Percentiles rank a stretch among this genome's conserved stretches.
Conservation (phyloP, 1,284 basidiomycete genomes). For the Entoloma clypeatum region DNA sequence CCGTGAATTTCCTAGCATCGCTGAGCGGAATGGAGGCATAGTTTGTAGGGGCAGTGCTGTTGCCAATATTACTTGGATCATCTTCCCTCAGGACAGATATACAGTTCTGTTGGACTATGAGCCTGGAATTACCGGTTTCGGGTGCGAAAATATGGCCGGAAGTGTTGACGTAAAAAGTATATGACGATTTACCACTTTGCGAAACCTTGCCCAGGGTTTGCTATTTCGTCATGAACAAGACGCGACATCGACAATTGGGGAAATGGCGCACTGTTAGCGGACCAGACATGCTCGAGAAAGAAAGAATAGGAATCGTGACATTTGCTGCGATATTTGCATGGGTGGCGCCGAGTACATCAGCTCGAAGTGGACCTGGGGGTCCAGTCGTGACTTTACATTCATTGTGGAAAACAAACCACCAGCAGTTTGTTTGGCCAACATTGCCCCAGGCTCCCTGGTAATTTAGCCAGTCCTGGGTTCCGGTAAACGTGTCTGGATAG, state of each 20-base stretch:
- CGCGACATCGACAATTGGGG: neutral
- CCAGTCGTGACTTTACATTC: slow-evolving; percentile 18
- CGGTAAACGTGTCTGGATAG: slow-evolving; percentile 16
- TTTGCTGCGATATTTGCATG: too few relatives aligned
- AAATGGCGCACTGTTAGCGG: slow-evolving; percentile 12
- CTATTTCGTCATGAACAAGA: slow-evolving; percentile 3
- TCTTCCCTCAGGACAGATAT: slow-evolving; percentile 5
- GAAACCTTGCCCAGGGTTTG: slow-evolving; percentile 18
- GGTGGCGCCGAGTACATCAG: slow-evolving; percentile 17
- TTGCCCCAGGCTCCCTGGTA: slow-evolving; percentile 20
- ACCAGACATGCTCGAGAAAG: slow-evolving; percentile 7
- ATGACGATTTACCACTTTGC: slow-evolving; percentile 12
- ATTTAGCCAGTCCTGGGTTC: slow-evolving; percentile 16
- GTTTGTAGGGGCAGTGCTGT: slow-evolving; percentile 2
- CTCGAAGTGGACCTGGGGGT: slow-evolving; percentile 15
- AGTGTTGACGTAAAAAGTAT: slow-evolving; percentile 14
- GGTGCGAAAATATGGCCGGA: slow-evolving; percentile 7
- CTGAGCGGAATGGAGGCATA: slow-evolving; percentile 6
- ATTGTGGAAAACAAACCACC: slow-evolving; percentile 16
- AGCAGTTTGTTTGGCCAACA: slow-evolving; percentile 15
- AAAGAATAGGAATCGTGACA: neutral
- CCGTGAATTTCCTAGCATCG: slow-evolving; percentile 10
- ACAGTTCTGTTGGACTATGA: slow-evolving; percentile 16
- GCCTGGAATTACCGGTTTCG: slow-evolving; percentile 4
- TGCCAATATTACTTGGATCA: too few relatives aligned